These are phyloP conservation scores for Xylaria cubensis DNA, from an alignment of 495 filamentous ascomycete genomes.

Conservation along the genomic window DNA sequence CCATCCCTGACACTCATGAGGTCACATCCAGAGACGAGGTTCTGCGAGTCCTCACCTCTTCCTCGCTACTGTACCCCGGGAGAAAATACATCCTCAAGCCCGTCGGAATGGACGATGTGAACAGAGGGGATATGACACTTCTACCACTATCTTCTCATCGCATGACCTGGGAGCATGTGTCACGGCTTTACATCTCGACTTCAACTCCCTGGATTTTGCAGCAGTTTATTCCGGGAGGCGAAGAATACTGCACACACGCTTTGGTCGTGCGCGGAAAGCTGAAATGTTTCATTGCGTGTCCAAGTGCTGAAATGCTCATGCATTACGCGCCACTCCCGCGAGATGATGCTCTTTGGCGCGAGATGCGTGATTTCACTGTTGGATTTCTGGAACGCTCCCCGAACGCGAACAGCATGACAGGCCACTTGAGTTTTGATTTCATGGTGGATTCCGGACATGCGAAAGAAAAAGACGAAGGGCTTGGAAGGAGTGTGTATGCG, in stretches of 20 bases:
- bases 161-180: constrained; percentile 62
- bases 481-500: constrained; percentile 52
- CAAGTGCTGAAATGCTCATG: constrained; percentile 63
- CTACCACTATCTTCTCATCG: constrained; percentile 61
- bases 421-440: constrained; percentile 73
- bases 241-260: constrained; percentile 73
- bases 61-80: constrained; percentile 35
- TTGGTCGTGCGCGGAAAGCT: constrained; percentile 67
- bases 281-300: constrained; percentile 68
- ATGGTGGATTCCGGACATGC: constrained; percentile 53
- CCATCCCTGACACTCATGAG: constrained; percentile 63
- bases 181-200: constrained; percentile 57
- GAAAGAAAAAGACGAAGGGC: constrained; percentile 14
- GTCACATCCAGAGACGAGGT: constrained; percentile 62
- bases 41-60: constrained; percentile 55
- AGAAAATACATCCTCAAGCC: constrained; percentile 66
- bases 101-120: constrained; percentile 56
- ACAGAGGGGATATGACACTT: constrained; percentile 54
- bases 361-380: constrained; percentile 67
- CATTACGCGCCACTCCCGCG: constrained; percentile 64
- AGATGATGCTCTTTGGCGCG: constrained; percentile 58
- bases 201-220: constrained; percentile 71
- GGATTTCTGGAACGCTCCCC: constrained; percentile 57
- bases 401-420: constrained; percentile 56
- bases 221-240: constrained; percentile 63